phyloP scores from a whole-genome alignment of 306 rosid species.

The Bauhinia variegata region DNA sequence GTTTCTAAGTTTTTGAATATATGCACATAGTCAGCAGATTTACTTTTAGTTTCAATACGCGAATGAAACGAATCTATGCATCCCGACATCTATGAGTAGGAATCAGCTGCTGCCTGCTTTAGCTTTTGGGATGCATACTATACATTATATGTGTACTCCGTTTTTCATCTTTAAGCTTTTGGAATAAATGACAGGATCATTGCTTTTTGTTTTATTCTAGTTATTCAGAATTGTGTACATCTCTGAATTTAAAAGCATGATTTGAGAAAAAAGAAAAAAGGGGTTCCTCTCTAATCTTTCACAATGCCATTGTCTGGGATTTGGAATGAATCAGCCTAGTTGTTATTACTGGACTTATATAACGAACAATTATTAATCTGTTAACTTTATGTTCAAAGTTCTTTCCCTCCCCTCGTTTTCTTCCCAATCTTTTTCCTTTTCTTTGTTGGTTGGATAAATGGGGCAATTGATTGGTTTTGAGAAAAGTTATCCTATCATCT shows the following conservation, averaged over 20 bases:
- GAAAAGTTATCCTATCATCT: conserved; percentile 26
- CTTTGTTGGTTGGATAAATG: conserved; percentile 25
- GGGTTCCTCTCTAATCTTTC: conserved; percentile 3
- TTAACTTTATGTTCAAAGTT: conserved; percentile 27
- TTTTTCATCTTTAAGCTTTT: not conserved
- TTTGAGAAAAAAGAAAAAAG: not conserved
- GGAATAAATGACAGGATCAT: not conserved
- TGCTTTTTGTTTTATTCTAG: not conserved
- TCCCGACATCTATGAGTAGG: no score
- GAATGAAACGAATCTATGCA: no score
- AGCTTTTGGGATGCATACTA: not conserved
- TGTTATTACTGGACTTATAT: no score
- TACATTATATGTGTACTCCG: not conserved
- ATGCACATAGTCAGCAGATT: no score
- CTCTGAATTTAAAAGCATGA: conserved; percentile 22
- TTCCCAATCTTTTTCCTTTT: not conserved
- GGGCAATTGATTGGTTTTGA: conserved; percentile 35
- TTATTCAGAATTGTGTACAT: not conserved
- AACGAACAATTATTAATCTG: not conserved
- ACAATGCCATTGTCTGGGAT: conserved; percentile 7
- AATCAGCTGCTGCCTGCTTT: no score
- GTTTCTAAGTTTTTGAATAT: no score
- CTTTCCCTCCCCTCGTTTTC: conserved; percentile 5
- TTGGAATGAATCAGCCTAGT: conserved; percentile 1
- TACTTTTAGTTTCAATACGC: no score